Conservation (phyloP, 2,329 filamentous ascomycete species). For the Neofusicoccum parvum region DNA sequence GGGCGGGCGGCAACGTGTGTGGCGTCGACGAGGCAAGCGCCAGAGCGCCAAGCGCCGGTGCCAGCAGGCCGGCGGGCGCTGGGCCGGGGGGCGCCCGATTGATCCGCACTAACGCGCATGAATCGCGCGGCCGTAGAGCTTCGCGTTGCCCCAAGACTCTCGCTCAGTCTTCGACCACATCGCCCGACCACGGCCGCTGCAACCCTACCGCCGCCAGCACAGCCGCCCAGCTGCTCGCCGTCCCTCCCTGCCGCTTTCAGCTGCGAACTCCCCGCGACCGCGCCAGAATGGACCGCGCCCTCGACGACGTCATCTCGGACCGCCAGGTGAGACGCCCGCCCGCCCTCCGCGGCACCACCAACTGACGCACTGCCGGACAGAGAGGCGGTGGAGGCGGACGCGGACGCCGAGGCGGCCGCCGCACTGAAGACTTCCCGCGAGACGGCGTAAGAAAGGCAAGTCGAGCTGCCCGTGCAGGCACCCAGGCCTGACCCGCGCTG, state of each 20-base stretch:
- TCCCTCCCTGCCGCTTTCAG: not conserved
- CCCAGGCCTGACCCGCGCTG: not conserved
- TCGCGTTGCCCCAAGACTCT: too few species aligned
- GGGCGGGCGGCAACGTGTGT: not conserved
- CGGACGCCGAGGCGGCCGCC: conserved; percentile 42
- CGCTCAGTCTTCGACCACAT: not conserved
- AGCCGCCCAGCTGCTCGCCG: not conserved
- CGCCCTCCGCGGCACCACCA: conserved; percentile 1
- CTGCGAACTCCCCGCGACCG: not conserved
- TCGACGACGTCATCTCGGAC: conserved; percentile 66
- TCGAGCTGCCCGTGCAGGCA: not conserved
- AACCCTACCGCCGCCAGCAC: not conserved
- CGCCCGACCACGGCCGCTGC: not conserved
- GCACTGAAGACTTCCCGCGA: conserved; percentile 64
- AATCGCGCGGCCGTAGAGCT: not conserved
- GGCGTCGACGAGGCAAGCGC: not conserved
- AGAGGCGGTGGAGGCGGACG: conserved; percentile 27
- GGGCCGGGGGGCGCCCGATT: not conserved
- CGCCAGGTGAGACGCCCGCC: conserved; percentile 50
- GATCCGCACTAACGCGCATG: not conserved
- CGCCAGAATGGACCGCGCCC: conserved; percentile 60
- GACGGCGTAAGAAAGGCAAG: conserved; percentile 88
- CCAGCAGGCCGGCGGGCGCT: too few species aligned
- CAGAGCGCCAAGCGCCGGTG: too few species aligned
- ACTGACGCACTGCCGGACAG: conserved; percentile 24